Percentiles rank a stretch among this genome's conserved stretches.
Conservation (phyloP, 1,284 basidiomycete genomes). For the Farysia itapuensis region DNA sequence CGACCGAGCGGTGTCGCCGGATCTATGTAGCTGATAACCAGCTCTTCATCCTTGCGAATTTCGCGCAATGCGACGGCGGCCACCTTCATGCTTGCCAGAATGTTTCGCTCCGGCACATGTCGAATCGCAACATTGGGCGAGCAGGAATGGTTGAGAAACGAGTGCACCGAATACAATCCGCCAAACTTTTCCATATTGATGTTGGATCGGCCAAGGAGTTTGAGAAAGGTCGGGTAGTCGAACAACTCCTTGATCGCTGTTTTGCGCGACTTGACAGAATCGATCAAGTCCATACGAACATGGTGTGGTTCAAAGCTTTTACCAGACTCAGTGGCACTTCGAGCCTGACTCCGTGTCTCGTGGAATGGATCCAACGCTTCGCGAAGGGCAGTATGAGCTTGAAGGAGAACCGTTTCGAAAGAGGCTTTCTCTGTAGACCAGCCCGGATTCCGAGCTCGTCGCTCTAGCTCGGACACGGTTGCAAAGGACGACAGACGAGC, state of each 20-base stretch:
- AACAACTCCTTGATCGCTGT: constrained; percentile 69
- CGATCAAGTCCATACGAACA: constrained; percentile 62
- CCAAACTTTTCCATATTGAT: constrained; percentile 85
- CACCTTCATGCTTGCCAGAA: constrained; percentile 67
- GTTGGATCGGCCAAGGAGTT: constrained; percentile 76
- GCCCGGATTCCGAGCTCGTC: constrained; percentile 47
- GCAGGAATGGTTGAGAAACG: constrained; percentile 83
- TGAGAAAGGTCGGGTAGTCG: constrained; percentile 72
- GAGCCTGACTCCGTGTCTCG: constrained; percentile 67
- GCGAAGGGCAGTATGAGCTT: constrained; percentile 20
- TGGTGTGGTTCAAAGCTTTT: constrained; percentile 67
- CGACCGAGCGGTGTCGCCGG: constrained; percentile 66
- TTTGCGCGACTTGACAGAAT: constrained; percentile 59
- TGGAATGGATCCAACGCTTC: constrained; percentile 42
- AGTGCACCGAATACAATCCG: constrained; percentile 80
- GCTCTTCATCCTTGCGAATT: constrained; percentile 74
- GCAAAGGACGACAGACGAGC: constrained; percentile 42
- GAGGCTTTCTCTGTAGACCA: constrained; percentile 38
- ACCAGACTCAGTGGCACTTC: constrained; percentile 7
- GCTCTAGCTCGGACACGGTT: constrained; percentile 47
- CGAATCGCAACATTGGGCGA: constrained; percentile 74
- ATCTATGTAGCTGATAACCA: constrained; percentile 74
- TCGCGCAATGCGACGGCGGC: constrained; percentile 70
- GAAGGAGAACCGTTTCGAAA: constrained; percentile 22
- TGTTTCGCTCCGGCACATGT: constrained; percentile 68